Percentiles rank a stretch among this genome's conserved stretches.
Conservation (phyloP, 2,329 filamentous ascomycete genomes). For the Arthrobotrys entomopaga region DNA sequence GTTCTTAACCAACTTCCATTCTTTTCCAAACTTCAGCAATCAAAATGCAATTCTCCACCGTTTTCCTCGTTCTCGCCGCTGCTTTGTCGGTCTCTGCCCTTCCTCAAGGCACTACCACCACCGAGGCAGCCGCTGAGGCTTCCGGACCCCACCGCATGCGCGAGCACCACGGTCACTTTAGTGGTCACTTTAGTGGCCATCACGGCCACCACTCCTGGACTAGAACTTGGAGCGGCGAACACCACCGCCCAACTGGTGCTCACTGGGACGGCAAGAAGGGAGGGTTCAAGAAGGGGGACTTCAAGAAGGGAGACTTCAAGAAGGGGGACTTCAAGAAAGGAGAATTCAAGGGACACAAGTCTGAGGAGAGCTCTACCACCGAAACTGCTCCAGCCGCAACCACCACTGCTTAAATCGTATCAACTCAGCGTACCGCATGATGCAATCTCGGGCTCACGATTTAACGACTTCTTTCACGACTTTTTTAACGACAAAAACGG, state of each 20-base stretch:
- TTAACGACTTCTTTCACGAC: no score
- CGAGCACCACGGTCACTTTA: no score
- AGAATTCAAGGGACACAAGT: no score
- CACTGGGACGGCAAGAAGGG: no score
- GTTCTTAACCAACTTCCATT: slow-evolving; percentile 20
- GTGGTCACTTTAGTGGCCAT: no score
- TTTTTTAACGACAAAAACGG: neutral
- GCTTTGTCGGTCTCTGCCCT: slow-evolving; percentile 29
- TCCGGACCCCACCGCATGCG: neutral
- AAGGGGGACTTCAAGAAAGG: no score
- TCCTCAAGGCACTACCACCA: slow-evolving; percentile 8
- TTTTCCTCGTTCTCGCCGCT: slow-evolving; percentile 34
- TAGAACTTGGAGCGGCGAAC: neutral
- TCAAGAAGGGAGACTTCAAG: no score
- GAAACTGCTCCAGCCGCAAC: neutral
- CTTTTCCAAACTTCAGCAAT: slow-evolving; percentile 6
- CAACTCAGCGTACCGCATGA: no score
- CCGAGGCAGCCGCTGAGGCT: slow-evolving; percentile 6
- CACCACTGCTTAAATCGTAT: neutral
- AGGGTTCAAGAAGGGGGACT: no score
- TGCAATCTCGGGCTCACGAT: no score
- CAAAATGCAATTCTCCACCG: slow-evolving; percentile 40
- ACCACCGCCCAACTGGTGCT: neutral
- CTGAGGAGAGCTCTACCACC: neutral
- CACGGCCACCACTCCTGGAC: neutral